A percentile compares a stretch with the other conserved stretches of the same genome.
These are phyloP conservation scores for Suillus subluteus DNA, from an alignment of 768 basidiomycete species.

Conservation along the genomic window DNA sequence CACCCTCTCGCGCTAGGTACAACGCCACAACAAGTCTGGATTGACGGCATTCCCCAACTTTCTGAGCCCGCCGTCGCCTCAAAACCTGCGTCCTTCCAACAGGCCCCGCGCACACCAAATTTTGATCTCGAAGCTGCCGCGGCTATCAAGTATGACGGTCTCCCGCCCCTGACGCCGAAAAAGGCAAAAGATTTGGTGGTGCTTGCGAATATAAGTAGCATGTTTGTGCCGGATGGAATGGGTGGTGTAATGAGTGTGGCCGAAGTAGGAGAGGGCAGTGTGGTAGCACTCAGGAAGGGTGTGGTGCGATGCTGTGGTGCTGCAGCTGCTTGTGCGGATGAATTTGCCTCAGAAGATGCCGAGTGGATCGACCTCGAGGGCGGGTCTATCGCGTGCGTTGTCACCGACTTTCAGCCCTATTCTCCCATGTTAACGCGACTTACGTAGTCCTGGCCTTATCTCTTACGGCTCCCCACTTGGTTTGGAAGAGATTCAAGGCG, in stretches of 20 bases:
- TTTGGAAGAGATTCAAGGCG: constrained; percentile 56
- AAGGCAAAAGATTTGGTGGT: constrained; percentile 46
- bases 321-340: constrained; percentile 28
- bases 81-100: constrained; percentile 61
- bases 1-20: constrained; percentile 81
- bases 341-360: constrained; percentile 26
- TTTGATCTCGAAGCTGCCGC: constrained; percentile 66
- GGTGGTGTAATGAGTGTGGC: constrained; percentile 32
- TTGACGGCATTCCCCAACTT: constrained; percentile 82
- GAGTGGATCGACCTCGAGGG: constrained; percentile 62
- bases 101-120: constrained; percentile 55
- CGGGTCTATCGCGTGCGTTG: constrained; percentile 56
- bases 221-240: constrained; percentile 44
- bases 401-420: constrained; percentile 18
- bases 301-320: constrained; percentile 55
- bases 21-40: constrained; percentile 79
- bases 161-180: constrained; percentile 62
- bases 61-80: constrained; percentile 45
- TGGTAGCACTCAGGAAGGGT: constrained; percentile 59
- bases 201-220: constrained; percentile 65
- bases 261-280: constrained; percentile 31
- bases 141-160: constrained; percentile 66
- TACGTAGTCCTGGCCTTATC: constrained; percentile 47
- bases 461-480: constrained; percentile 51
- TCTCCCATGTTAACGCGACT: constrained; percentile 3